Evolutionary conservation across 495 filamentous ascomycete genomes (phyloP).

Genomic region (Penicillium roqueforti): DNA sequence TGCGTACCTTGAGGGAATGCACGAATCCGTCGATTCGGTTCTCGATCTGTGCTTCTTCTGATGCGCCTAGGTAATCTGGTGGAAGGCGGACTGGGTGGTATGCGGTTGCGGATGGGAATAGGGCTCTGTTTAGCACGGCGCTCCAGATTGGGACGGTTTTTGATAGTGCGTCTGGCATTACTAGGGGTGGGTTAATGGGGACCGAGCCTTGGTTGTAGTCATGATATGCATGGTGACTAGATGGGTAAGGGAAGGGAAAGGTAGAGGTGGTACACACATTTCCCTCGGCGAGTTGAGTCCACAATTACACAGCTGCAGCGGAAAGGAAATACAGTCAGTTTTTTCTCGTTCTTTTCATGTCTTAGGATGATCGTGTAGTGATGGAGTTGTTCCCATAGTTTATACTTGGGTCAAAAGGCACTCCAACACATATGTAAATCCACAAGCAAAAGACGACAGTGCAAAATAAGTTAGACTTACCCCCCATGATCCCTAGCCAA

Average conservation of each 20-base stretch:
- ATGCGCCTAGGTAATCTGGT: slow-evolving; percentile 60
- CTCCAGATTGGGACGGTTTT: slow-evolving; percentile 97
- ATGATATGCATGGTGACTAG: slow-evolving; percentile 4
- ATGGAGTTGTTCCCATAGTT: not conserved
- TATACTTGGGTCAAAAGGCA: not conserved
- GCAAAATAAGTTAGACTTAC: slow-evolving; percentile 38
- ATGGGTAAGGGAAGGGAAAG: not conserved
- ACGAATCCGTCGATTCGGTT: slow-evolving; percentile 63
- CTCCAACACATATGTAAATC: not conserved
- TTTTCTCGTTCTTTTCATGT: not conserved
- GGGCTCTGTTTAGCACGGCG: slow-evolving; percentile 70
- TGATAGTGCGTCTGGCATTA: slow-evolving; percentile 86
- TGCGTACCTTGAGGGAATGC: slow-evolving; percentile 49
- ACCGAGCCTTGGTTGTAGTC: slow-evolving; percentile 7
- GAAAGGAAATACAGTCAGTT: slow-evolving; percentile 5
- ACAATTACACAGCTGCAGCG: slow-evolving; percentile 74
- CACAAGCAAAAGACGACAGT: not conserved
- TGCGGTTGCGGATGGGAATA: slow-evolving; percentile 58
- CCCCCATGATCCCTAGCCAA: slow-evolving; percentile 60
- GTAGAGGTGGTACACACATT: slow-evolving; percentile 50
- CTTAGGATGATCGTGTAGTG: not conserved
- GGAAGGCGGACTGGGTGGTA: slow-evolving; percentile 59
- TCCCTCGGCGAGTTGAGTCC: slow-evolving; percentile 90
- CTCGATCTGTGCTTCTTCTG: slow-evolving; percentile 78
- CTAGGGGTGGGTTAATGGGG: slow-evolving; percentile 28